These are phyloP conservation scores for Monosporascus sp. DNA, from an alignment of 2,329 filamentous ascomycete species.

Conservation along the genomic window DNA sequence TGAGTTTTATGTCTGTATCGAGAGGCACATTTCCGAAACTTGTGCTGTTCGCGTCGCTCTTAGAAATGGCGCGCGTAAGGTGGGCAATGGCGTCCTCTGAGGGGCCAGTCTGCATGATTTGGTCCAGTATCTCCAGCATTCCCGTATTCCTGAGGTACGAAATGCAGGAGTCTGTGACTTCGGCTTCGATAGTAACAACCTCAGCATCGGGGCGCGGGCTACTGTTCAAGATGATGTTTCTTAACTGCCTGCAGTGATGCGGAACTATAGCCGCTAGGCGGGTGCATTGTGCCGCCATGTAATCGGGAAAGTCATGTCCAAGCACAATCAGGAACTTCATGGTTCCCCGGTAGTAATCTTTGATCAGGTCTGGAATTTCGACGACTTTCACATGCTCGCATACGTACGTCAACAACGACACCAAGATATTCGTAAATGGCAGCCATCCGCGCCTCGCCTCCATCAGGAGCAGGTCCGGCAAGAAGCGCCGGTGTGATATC, in stretches of 20 bases:
- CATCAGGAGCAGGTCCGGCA: slow-evolving; percentile 69
- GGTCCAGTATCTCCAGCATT: slow-evolving; percentile 55
- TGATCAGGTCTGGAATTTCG: slow-evolving; percentile 63
- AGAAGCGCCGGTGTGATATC: slow-evolving; percentile 77
- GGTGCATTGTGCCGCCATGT: slow-evolving; percentile 81
- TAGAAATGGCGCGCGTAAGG: slow-evolving; percentile 68
- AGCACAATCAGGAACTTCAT: slow-evolving; percentile 79
- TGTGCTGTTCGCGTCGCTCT: slow-evolving; percentile 51
- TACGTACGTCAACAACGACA: slow-evolving; percentile 66
- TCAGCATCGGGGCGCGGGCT: slow-evolving; percentile 61
- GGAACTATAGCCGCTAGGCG: slow-evolving; percentile 77
- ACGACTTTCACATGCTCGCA: slow-evolving; percentile 74
- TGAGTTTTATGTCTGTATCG: slow-evolving; percentile 62
- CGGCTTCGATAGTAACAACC: slow-evolving; percentile 59
- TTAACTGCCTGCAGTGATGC: slow-evolving; percentile 76
- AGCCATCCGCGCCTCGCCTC: slow-evolving; percentile 69
- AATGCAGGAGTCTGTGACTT: slow-evolving; percentile 15
- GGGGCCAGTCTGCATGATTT: slow-evolving; percentile 54
- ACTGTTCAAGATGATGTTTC: slow-evolving; percentile 81
- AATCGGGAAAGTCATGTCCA: slow-evolving; percentile 93
- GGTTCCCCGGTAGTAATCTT: slow-evolving; percentile 79
- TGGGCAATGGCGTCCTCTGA: slow-evolving; percentile 70
- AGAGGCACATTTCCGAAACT: slow-evolving; percentile 63
- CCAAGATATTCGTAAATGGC: slow-evolving; percentile 67
- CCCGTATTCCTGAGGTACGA: slow-evolving; percentile 46